Conservation (phyloP, 345 rosid species). For the Dimocarpus longan region DNA sequence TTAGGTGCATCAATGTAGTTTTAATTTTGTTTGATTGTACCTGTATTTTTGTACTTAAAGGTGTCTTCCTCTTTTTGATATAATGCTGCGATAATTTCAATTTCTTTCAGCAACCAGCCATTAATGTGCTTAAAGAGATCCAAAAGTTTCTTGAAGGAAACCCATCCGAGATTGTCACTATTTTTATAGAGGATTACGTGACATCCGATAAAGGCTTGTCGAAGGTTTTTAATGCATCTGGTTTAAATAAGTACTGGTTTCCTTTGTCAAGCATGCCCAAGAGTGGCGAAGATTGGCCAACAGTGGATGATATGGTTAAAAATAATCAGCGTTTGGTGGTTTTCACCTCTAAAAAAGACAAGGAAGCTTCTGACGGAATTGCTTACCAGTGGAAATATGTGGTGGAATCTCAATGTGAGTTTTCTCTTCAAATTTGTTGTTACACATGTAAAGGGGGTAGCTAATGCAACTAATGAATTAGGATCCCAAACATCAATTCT, state of each 20-base stretch:
- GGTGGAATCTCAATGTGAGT: slow-evolving; percentile 84
- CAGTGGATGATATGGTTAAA: slow-evolving; percentile 81
- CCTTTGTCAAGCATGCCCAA: slow-evolving; percentile 85
- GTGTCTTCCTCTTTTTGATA: background rate
- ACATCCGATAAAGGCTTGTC: slow-evolving; percentile 69
- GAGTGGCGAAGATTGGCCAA: slow-evolving; percentile 88
- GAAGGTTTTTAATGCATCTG: slow-evolving; percentile 81
- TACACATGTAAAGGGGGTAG: background rate
- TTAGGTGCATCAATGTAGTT: background rate
- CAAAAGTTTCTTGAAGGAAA: slow-evolving; percentile 64
- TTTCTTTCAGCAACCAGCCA: slow-evolving; percentile 76
- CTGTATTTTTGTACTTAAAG: background rate
- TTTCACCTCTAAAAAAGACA: slow-evolving; percentile 70
- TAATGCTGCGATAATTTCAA: background rate
- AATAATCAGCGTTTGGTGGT: slow-evolving; percentile 82
- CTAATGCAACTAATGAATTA: slow-evolving; percentile 1
- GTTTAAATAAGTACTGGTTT: slow-evolving; percentile 63
- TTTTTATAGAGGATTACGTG: slow-evolving; percentile 94
- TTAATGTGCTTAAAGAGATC: slow-evolving; percentile 75
- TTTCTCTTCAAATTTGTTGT: background rate
- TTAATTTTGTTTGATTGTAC: slow-evolving; percentile 8
- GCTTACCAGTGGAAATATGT: slow-evolving; percentile 92
- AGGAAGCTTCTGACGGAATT: slow-evolving; percentile 88
- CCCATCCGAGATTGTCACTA: slow-evolving; percentile 83
- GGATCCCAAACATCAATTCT: background rate